Percentiles rank a stretch among this genome's conserved stretches.
These are phyloP conservation scores for Phytophthora fragariae DNA, from an alignment of 352 stramenopile species.

Conservation along the genomic window DNA sequence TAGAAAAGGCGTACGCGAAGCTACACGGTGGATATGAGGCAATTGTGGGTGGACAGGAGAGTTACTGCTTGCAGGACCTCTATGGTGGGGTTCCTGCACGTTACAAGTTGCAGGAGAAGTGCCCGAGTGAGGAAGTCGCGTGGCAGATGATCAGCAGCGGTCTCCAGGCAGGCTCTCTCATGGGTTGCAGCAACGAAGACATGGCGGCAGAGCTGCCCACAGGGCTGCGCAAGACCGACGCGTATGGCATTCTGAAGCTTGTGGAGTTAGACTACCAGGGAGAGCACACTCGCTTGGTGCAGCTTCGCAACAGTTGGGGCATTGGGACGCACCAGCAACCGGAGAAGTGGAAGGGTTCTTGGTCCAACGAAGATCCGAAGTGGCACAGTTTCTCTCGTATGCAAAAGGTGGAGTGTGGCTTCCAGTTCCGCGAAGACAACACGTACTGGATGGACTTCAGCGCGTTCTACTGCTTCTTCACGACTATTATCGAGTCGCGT, in stretches of 20 bases:
- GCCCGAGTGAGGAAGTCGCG: slow-evolving; percentile 57
- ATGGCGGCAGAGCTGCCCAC: slow-evolving; percentile 66
- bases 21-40: slow-evolving; percentile 91
- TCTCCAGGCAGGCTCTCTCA: slow-evolving; percentile 67
- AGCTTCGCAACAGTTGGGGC: slow-evolving; percentile 87
- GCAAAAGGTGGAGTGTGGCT: slow-evolving; percentile 80
- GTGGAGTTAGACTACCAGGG: slow-evolving; percentile 77
- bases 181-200: slow-evolving; percentile 80
- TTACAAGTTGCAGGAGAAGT: slow-evolving; percentile 77
- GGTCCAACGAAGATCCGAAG: slow-evolving; percentile 73
- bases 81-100: slow-evolving; percentile 74
- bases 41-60: slow-evolving; percentile 89
- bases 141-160: slow-evolving; percentile 60
- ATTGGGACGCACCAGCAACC: slow-evolving; percentile 64
- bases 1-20: slow-evolving; percentile 97
- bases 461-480: slow-evolving; percentile 85
- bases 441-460: slow-evolving; percentile 88
- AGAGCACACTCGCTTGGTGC: slow-evolving; percentile 61
- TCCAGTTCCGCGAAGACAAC: slow-evolving; percentile 81
- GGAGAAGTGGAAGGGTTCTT: slow-evolving; percentile 75
- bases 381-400: slow-evolving; percentile 78
- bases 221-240: slow-evolving; percentile 70
- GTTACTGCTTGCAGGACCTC: slow-evolving; percentile 78
- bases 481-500: slow-evolving; percentile 73
- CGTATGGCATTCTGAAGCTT: slow-evolving; percentile 81